Percentiles rank a stretch among this genome's conserved stretches.
Evolutionary conservation across 1,284 basidiomycete genomes (phyloP).

Genomic region (Naganishia sp.): DNA sequence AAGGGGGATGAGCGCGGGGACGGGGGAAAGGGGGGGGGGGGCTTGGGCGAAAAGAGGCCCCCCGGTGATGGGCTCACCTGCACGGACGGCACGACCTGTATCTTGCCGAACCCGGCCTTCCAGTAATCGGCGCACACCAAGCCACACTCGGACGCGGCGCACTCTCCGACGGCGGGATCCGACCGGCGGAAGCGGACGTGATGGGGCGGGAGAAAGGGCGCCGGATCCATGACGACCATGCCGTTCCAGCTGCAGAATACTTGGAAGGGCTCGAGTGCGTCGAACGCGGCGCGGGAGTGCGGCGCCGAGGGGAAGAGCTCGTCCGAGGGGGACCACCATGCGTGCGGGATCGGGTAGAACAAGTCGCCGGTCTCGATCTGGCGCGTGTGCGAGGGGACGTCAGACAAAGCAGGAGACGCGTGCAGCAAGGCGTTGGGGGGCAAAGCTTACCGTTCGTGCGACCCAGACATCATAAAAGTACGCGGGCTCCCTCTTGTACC

Average conservation of each 20-base stretch:
- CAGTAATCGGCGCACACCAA: slow-evolving; percentile 52
- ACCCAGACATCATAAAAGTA: slow-evolving; percentile 55
- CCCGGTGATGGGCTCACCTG: slow-evolving; percentile 39
- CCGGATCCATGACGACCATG: slow-evolving; percentile 45
- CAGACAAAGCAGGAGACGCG: not conserved
- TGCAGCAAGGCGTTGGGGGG: not conserved
- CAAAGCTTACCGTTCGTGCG: slow-evolving; percentile 45
- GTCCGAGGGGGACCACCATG: slow-evolving; percentile 49
- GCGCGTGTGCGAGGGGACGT: not conserved
- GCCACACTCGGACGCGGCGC: slow-evolving; percentile 51
- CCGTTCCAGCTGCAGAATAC: slow-evolving; percentile 53
- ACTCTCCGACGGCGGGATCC: slow-evolving; percentile 42
- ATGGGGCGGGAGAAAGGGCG: slow-evolving; percentile 44
- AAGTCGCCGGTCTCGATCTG: slow-evolving; percentile 52
- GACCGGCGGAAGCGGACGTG: slow-evolving; percentile 49
- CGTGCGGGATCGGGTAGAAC: slow-evolving; percentile 51
- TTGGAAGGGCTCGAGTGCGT: slow-evolving; percentile 49
- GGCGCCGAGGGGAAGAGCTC: slow-evolving; percentile 48
- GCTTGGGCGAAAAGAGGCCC: too few relatives aligned
- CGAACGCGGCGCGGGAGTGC: slow-evolving; percentile 35
- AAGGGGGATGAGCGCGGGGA: not conserved
- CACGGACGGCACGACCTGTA: slow-evolving; percentile 53
- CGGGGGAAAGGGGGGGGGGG: too few relatives aligned
- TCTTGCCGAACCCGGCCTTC: slow-evolving; percentile 44
- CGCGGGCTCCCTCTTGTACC: slow-evolving; percentile 48